These are phyloP conservation scores for Barnettozyma wickerhamii DNA, from an alignment of 805 yeast genomes.

Conservation along the genomic window DNA sequence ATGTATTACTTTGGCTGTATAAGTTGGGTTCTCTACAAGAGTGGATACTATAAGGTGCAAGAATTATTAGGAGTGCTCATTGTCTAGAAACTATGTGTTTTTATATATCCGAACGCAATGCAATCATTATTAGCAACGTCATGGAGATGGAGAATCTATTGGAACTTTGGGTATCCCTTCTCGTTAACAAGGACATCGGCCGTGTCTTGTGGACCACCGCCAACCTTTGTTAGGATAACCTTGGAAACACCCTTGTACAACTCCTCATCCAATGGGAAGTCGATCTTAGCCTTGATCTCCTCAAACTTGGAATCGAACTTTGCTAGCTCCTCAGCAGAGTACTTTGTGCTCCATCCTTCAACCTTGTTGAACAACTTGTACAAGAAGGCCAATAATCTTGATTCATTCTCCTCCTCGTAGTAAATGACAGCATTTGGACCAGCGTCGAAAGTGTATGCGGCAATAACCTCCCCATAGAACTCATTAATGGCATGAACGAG, in stretches of 20 bases:
- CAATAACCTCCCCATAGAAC: constrained; percentile 50
- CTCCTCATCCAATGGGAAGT: constrained; percentile 43
- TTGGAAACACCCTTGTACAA: constrained; percentile 71
- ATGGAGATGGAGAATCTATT: too few species aligned
- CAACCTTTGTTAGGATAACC: constrained; percentile 81
- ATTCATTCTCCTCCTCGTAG: constrained; percentile 73
- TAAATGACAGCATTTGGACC: constrained; percentile 98
- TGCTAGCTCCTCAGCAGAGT: constrained; percentile 25
- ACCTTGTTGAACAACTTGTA: constrained; percentile 54
- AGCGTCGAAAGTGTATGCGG: constrained; percentile 97
- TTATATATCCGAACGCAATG: too few species aligned
- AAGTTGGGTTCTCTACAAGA: too few species aligned
- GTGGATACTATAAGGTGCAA: too few species aligned
- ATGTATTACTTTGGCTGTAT: too few species aligned
- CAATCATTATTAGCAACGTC: too few species aligned
- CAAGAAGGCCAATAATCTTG: constrained; percentile 66
- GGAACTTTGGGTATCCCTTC: constrained; percentile 53
- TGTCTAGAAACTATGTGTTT: too few species aligned
- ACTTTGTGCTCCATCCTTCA: constrained; percentile 63
- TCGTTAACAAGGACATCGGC: constrained; percentile 52
- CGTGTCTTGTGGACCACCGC: constrained; percentile 76
- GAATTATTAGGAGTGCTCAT: neutral
- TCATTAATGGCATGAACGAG: constrained; percentile 75
- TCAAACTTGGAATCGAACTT: constrained; percentile 24
- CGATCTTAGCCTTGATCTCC: constrained; percentile 28